Percentiles rank a stretch among this genome's conserved stretches.
These are phyloP conservation scores for Cryptosporidium meleagridis DNA, from an alignment of 169 alveolate species.

Conservation along the genomic window DNA sequence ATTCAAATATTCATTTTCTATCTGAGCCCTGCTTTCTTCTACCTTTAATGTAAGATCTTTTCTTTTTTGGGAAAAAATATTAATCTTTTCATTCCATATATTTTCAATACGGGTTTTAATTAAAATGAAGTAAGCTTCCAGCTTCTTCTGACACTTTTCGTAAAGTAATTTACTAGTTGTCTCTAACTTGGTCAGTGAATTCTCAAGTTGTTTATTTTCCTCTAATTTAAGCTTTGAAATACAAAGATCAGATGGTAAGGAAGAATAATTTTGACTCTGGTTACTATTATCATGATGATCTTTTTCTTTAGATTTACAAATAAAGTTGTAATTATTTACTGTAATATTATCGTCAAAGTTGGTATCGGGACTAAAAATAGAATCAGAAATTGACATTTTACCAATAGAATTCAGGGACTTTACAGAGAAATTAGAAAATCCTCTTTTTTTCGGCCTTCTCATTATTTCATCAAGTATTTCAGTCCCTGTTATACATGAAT, in stretches of 20 bases:
- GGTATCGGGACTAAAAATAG: background rate
- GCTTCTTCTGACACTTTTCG: constrained; percentile 19
- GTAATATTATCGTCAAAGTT: constrained; percentile 27
- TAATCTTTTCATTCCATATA: constrained; percentile 17
- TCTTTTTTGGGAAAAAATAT: constrained; percentile 21
- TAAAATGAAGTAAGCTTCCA: constrained; percentile 18
- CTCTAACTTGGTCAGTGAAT: constrained; percentile 8
- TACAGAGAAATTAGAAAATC: background rate
- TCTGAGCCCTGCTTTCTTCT: constrained; percentile 12
- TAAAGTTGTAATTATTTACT: constrained; percentile 7
- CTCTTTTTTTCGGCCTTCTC: background rate
- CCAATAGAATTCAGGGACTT: constrained; percentile 6
- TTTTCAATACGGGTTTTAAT: constrained; percentile 24
- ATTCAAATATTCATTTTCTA: constrained; percentile 24
- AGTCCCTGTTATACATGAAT: constrained; percentile 5
- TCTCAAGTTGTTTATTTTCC: constrained; percentile 28
- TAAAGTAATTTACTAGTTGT: constrained; percentile 1
- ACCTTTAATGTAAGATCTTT: constrained; percentile 1
- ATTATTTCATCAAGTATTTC: background rate
- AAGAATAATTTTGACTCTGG: background rate
- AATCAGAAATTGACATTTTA: background rate
- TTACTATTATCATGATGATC: background rate
- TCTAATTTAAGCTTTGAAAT: constrained; percentile 36
- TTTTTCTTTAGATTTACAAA: background rate
- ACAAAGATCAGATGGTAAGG: constrained; percentile 1